A percentile compares a stretch with the other conserved stretches of the same genome.
Conservation (phyloP, 305 asterid species). For the Plantago rigida region DNA sequence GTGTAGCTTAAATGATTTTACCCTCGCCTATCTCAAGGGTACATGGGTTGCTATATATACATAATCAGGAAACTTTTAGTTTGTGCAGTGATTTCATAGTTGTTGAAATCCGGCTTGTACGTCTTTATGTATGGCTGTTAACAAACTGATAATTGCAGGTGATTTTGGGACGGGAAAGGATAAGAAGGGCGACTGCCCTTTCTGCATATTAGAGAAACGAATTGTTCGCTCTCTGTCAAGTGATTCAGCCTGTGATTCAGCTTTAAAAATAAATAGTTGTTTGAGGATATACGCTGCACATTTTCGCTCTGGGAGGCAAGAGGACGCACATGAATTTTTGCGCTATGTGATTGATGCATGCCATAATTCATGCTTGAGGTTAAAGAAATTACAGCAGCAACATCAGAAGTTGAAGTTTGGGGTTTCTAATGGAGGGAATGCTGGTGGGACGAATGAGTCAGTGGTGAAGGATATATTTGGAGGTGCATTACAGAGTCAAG, state of each 20-base stretch:
- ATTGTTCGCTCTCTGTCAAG: conserved; percentile 63
- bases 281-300: conserved; percentile 80
- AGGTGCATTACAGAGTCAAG: conserved; percentile 88
- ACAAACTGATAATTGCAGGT: conserved; percentile 38
- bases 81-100: no score
- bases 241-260: conserved; percentile 60
- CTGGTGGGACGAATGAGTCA: conserved; percentile 47
- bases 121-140: conserved; percentile 10
- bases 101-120: no score
- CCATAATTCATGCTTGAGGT: conserved; percentile 82
- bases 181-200: conserved; percentile 87
- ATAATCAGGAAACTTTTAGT: no score
- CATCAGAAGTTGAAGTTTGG: conserved; percentile 47
- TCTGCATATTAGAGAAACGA: conserved; percentile 77
- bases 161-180: conserved; percentile 55
- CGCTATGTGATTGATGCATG: conserved; percentile 96
- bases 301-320: conserved; percentile 86
- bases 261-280: conserved; percentile 60
- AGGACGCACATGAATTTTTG: conserved; percentile 98
- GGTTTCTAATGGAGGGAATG: conserved; percentile 44
- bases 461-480: conserved; percentile 93
- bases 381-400: conserved; percentile 70
- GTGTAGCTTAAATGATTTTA: no score
- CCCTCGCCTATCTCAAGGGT: no score
- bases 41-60: no score